phyloP scores from a whole-genome alignment of 176 grass and related monocot genomes.

The Musa acuminata region DNA sequence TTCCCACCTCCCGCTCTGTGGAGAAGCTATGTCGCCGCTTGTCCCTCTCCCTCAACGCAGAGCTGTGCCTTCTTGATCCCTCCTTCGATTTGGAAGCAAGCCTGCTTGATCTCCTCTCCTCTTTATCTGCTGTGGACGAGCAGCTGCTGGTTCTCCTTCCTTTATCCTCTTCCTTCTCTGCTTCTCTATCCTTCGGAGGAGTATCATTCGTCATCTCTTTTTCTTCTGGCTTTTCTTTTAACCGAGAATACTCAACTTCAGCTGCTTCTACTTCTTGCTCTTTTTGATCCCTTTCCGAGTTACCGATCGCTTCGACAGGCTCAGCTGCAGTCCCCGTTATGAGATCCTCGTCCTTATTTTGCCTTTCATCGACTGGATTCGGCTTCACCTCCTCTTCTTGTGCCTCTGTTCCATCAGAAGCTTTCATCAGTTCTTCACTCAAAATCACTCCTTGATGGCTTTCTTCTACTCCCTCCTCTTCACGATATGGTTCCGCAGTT shows the following conservation, averaged over 20 bases:
- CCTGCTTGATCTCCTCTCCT: slow-evolving; percentile 51
- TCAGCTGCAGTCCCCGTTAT: slow-evolving; percentile 23
- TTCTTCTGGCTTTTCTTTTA: not conserved
- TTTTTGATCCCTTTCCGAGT: not conserved
- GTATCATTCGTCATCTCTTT: not conserved
- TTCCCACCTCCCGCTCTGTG: slow-evolving; percentile 46
- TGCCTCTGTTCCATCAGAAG: slow-evolving; percentile 3
- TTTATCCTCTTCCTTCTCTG: slow-evolving; percentile 27
- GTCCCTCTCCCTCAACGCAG: slow-evolving; percentile 36
- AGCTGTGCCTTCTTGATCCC: slow-evolving; percentile 31
- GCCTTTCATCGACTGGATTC: slow-evolving; percentile 3
- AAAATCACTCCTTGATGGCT: slow-evolving; percentile 18
- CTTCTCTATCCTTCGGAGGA: slow-evolving; percentile 1
- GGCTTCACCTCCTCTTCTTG: slow-evolving; percentile 1
- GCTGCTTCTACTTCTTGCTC: slow-evolving; percentile 3
- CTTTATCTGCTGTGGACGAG: slow-evolving; percentile 36
- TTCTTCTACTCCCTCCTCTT: slow-evolving; percentile 1
- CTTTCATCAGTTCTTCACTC: slow-evolving; percentile 11
- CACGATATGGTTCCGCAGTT: not conserved
- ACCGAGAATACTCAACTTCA: slow-evolving; percentile 2
- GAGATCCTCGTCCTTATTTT: not conserved
- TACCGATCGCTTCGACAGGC: not conserved
- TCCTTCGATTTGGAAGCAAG: not conserved
- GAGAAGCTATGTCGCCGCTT: slow-evolving; percentile 79
- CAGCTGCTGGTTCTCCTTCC: slow-evolving; percentile 26